These are phyloP conservation scores for Paecilomyces variotii DNA, from an alignment of 2,329 filamentous ascomycete species.

Conservation along the genomic window DNA sequence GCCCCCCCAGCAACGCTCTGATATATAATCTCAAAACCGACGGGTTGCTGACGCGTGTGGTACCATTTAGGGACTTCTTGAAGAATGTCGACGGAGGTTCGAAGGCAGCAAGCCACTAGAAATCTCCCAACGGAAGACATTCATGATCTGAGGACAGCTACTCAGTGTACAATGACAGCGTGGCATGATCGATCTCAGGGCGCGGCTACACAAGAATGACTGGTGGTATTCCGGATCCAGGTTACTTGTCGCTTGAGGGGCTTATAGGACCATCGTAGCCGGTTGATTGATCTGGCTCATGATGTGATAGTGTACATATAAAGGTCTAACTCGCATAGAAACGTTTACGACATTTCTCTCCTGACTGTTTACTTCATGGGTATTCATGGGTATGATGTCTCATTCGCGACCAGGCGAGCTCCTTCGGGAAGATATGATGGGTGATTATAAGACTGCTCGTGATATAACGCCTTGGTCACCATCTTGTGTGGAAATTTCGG, in stretches of 20 bases:
- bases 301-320: slow-evolving; percentile 21
- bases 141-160: slow-evolving; percentile 4
- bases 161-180: not conserved
- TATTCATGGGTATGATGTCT: not conserved
- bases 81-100: slow-evolving; percentile 42
- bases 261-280: not conserved
- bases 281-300: not conserved
- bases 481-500: not conserved
- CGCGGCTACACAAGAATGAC: not conserved
- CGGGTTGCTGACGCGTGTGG: not conserved
- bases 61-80: slow-evolving; percentile 39
- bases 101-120: slow-evolving; percentile 37
- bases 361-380: not conserved
- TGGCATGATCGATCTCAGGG: not conserved
- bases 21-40: not conserved
- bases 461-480: too few relatives aligned
- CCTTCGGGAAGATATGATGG: too few relatives aligned
- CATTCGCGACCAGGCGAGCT: not conserved
- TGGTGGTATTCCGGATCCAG: not conserved
- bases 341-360: slow-evolving; percentile 1
- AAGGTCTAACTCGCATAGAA: slow-evolving; percentile 16
- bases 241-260: not conserved
- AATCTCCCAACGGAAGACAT: slow-evolving; percentile 1
- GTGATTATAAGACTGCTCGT: too few relatives aligned
- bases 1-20: too few relatives aligned